Conservation (phyloP, 1,284 basidiomycete genomes). For the Puccinia coronata region DNA sequence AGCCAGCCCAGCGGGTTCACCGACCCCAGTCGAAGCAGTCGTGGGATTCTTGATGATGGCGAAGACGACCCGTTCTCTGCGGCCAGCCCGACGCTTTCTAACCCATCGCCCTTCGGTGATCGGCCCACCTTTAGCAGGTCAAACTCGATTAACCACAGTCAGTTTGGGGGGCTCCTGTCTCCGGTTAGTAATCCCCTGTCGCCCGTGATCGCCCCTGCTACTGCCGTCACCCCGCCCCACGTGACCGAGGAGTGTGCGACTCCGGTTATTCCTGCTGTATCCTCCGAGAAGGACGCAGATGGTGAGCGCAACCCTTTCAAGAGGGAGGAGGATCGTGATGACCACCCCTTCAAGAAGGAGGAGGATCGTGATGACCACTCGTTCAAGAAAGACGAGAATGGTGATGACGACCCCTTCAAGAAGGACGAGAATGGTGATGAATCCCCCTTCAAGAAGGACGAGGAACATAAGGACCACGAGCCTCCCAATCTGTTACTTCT, state of each 20-base stretch:
- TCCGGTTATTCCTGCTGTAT: background rate
- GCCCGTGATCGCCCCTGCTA: background rate
- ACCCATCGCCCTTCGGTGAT: conserved; percentile 21
- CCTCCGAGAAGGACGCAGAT: background rate
- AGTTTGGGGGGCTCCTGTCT: background rate
- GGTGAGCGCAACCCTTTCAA: background rate
- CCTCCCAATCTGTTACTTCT: background rate
- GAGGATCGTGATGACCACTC: background rate
- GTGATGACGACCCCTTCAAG: background rate
- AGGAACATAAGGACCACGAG: background rate
- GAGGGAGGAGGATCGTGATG: background rate
- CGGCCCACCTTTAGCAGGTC: background rate
- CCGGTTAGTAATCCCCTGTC: background rate
- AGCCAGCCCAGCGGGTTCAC: background rate
- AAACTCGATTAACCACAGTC: background rate
- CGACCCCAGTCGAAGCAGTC: background rate
- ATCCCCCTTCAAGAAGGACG: background rate
- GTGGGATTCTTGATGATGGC: conserved; percentile 5
- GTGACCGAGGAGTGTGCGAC: background rate
- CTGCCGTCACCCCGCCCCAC: background rate
- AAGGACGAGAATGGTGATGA: background rate
- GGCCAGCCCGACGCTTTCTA: conserved; percentile 39
- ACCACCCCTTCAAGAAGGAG: background rate
- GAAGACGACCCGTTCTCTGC: conserved; percentile 44
- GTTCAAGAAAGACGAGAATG: background rate